Percentiles rank a stretch among this genome's conserved stretches.
phyloP scores from a whole-genome alignment of 2,329 filamentous ascomycete genomes.

The Claviceps spartinae region DNA sequence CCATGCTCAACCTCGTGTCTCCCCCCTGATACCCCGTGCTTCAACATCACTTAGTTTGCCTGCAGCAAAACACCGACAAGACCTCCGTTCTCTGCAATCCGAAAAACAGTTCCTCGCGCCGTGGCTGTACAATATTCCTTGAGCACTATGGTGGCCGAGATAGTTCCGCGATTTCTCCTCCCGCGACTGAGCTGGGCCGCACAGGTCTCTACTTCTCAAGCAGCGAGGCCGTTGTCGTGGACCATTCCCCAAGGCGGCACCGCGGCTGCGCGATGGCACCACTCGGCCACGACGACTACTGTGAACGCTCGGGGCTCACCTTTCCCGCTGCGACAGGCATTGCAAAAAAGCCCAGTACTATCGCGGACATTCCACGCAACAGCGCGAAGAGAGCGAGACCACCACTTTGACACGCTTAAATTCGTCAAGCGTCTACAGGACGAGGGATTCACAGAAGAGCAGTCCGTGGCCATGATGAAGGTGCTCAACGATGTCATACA shows the following conservation, averaged over 20 bases:
- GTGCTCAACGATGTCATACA: slow-evolving; percentile 94
- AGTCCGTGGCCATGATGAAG: slow-evolving; percentile 97
- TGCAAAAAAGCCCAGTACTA: slow-evolving; percentile 10
- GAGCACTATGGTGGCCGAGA: slow-evolving; percentile 19
- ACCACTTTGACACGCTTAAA: slow-evolving; percentile 97
- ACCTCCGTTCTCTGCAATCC: too few species aligned
- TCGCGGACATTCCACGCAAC: slow-evolving; percentile 55
- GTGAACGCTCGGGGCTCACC: background rate
- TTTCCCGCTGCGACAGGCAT: slow-evolving; percentile 3
- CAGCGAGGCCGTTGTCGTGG: slow-evolving; percentile 11
- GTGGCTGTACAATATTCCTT: background rate
- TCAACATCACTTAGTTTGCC: background rate
- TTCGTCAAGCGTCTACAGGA: slow-evolving; percentile 82
- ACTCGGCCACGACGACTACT: background rate
- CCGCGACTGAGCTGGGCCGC: slow-evolving; percentile 40
- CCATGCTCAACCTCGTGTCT: too few species aligned
- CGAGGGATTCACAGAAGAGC: slow-evolving; percentile 91
- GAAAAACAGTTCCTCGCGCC: background rate
- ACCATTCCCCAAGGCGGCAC: slow-evolving; percentile 9
- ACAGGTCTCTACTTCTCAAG: slow-evolving; percentile 14
- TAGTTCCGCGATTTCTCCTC: slow-evolving; percentile 39
- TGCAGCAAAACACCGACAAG: slow-evolving; percentile 10
- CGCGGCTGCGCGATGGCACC: slow-evolving; percentile 2
- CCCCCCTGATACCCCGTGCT: background rate
- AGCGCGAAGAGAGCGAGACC: slow-evolving; percentile 47